Base-by-base conservation (phyloP, 2,329 filamentous ascomycete species). In the Fusarium piperis region DNA sequence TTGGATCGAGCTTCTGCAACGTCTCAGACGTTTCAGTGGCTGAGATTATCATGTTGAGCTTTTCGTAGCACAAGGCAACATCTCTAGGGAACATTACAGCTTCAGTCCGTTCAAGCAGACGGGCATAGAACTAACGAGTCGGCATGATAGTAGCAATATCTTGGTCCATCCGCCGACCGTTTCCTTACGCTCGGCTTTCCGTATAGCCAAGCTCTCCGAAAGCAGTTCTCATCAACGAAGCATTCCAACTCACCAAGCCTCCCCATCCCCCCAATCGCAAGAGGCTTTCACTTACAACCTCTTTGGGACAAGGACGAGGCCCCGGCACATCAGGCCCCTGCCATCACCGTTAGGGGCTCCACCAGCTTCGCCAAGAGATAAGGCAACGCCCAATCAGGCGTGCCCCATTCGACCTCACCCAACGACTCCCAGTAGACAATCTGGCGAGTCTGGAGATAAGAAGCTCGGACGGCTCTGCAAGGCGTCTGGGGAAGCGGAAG, bases 351-450 rank as follows among this genome's bases (percentile, higher is more conserved):
- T 74, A 75, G 66, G 32, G 56, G 56, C 71, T 74, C 68, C 68
- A 68, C 64, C 38, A 38, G 70, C 63, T 62, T 65, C 71, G 71
- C 70, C 72, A 72, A 78, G 70, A 78, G 77, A 79, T 79, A 79
- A 79, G 77, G 52, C 61, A 51, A 44, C 23, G 9, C 13, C 78
- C 78, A 79, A 79, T 79, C 60, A 78, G 58, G 33, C 18, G 13
- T 51, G 28, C n/a, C 48, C 63, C 59, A 64, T 71, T 68, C 66
- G 51, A 70, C 66, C 66, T 67, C 61, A 59, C 64, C 65, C 26
- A 36, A 65, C 62, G 46, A 65, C 62, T 68, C 59, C 57, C 59
- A 58, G 69, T 55, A 60, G 41, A 62, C 52, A 63, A 62, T 58
- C 65, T 51, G 63, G 59, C 60, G 67, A 46, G 48, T 56, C 56